Evolutionary conservation across 2,329 filamentous ascomycete species (phyloP).

Genomic region (Pseudocercospora pini-densiflorae): DNA sequence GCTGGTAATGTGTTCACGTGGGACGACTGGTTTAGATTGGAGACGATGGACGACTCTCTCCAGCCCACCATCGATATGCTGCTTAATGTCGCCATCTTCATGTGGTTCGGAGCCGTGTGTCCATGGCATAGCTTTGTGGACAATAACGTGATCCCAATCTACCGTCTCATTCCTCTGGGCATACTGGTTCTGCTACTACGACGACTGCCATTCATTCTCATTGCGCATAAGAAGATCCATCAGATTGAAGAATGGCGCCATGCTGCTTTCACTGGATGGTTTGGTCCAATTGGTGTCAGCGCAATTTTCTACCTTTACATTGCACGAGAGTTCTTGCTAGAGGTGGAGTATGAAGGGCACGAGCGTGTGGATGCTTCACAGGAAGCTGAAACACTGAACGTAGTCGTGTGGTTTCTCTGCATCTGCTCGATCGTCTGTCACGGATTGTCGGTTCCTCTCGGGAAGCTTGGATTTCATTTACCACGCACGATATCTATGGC

Average conservation of each 20-base stretch:
- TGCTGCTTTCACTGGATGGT: constrained; percentile 87
- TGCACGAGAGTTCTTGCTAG: constrained; percentile 71
- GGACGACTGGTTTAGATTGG: constrained; percentile 92
- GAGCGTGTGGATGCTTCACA: constrained; percentile 68
- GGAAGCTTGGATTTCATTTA: constrained; percentile 66
- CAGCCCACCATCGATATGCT: constrained; percentile 96
- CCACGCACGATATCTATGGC: constrained; percentile 66
- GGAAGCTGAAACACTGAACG: constrained; percentile 67
- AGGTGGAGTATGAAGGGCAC: constrained; percentile 62
- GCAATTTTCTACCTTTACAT: constrained; percentile 91
- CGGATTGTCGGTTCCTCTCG: constrained; percentile 78
- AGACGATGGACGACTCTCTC: constrained; percentile 88
- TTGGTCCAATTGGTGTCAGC: constrained; percentile 88
- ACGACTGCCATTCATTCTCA: constrained; percentile 76
- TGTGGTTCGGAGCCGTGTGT: constrained; percentile 84
- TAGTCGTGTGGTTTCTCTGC: constrained; percentile 85
- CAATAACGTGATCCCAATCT: constrained; percentile 73
- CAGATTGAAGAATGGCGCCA: constrained; percentile 77
- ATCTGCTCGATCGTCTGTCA: constrained; percentile 86
- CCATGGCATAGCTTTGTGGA: constrained; percentile 75
- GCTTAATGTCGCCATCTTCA: constrained; percentile 83
- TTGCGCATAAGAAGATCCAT: constrained; percentile 72
- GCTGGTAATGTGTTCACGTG: constrained; percentile 90
- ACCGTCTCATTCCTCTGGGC: constrained; percentile 73
- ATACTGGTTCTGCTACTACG: constrained; percentile 77